Conservation (phyloP, 1,284 basidiomycete species). For the Fomitopsis palustris region DNA sequence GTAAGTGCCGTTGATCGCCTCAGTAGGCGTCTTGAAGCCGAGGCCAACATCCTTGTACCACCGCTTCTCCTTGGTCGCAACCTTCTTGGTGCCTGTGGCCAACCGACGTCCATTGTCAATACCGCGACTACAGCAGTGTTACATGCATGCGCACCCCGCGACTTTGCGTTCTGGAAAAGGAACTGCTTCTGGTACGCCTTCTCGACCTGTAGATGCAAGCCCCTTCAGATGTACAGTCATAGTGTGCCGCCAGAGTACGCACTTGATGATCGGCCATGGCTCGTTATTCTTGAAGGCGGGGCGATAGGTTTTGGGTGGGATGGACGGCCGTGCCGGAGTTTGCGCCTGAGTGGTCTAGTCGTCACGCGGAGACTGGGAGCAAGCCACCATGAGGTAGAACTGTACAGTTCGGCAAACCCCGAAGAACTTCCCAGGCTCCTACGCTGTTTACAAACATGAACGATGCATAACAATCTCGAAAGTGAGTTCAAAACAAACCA, state of each 20-base stretch:
- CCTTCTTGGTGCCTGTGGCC: conserved; percentile 76
- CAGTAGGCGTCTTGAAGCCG: conserved; percentile 94
- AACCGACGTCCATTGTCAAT: neutral
- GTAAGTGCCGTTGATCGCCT: conserved; percentile 97
- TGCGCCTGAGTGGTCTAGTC: conserved; percentile 17
- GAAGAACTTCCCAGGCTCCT: conserved; percentile 8
- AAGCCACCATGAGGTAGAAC: conserved; percentile 31
- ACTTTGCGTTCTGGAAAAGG: conserved; percentile 98
- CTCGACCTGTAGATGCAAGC: conserved; percentile 59
- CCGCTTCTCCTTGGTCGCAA: conserved; percentile 91
- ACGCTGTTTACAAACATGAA: neutral
- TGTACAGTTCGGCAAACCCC: conserved; percentile 30
- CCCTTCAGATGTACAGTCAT: conserved; percentile 5
- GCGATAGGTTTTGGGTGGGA: conserved; percentile 18
- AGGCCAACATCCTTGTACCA: conserved; percentile 99
- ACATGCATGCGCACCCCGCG: conserved; percentile 57
- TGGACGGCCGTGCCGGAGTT: conserved; percentile 15
- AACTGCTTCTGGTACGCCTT: conserved; percentile 97
- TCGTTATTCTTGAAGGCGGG: conserved; percentile 27
- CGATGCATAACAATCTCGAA: no score
- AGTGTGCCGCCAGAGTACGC: conserved; percentile 18
- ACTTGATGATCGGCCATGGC: conserved; percentile 67
- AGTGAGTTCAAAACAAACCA: no score
- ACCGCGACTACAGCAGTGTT: conserved; percentile 8
- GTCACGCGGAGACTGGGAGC: conserved; percentile 17